Base-by-base conservation (phyloP, 2,329 filamentous ascomycete genomes). In the Blastomyces emzantsi region DNA sequence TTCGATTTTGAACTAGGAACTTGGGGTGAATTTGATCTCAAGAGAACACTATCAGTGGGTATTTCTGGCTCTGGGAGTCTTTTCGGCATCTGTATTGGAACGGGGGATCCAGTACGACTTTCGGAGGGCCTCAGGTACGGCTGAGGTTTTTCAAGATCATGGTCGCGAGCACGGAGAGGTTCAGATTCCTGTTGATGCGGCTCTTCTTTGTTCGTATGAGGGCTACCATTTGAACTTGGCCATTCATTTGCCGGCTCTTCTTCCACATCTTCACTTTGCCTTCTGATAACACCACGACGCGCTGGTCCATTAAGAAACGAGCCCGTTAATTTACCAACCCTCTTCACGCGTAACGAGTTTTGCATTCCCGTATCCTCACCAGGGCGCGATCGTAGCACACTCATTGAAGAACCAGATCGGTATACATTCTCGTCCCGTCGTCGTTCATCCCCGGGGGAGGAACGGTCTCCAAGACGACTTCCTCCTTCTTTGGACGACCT, bases 261-360 rank as follows among this genome's bases (percentile, higher is more conserved):
- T 64, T 74, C 83, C 49, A 88, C 86, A 66, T 90, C 87, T 66
- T 89, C 87, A 69, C 87, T 89, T 69, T 82, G 79, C 61, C 80
- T 79, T 69, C 76, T 77, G 67, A 79, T 82, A 66, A 89, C 83
- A 33, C 90, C 90, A 68, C 91, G 82, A 62, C 90, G 84, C 25
- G 90, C 89, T 36, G 90, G 90, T 0, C 89, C 90, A 68, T 89
- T 91, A 28, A 94, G 79, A 68, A 93, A 92, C 65, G 85, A 88
- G 0, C 90, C 90, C 2, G 88, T 85, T 8, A 88, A 81, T 74
- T 90, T 90, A 19, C 87, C 88, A 17, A 90, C 84, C 65, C 90
- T 82, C 76, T 92, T 93, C 64, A 92, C 80, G 5, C 90, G 84
- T 81, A 92, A 85, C 0, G 90, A 91, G 69, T 87, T 87, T 65